Percentiles rank a stretch among this genome's conserved stretches.
Evolutionary conservation across 73 alveolate species (phyloP).

Genomic region (Symbiodinium natans): DNA sequence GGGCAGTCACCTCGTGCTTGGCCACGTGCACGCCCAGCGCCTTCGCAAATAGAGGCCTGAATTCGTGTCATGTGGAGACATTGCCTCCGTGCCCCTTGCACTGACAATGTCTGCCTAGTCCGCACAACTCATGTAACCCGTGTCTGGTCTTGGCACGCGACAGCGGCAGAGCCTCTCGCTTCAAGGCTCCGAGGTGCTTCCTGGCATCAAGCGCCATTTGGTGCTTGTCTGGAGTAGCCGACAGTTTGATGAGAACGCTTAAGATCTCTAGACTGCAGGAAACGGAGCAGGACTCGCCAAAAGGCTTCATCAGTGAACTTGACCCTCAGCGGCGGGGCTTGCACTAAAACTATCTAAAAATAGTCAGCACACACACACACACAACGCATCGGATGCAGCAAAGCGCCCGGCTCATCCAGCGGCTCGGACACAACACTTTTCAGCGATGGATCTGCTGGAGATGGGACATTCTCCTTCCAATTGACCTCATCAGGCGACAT

Average conservation of each 20-base stretch:
- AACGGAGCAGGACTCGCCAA: constrained; percentile 3
- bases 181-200: constrained; percentile 70
- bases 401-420: neutral
- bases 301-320: constrained; percentile 67
- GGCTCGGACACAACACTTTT: constrained; percentile 72
- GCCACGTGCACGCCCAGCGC: constrained; percentile 69
- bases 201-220: constrained; percentile 14
- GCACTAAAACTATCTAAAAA: neutral
- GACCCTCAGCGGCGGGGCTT: constrained; percentile 8
- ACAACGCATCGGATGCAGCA: neutral
- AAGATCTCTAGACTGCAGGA: neutral
- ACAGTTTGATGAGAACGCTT: no score
- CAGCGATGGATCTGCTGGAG: constrained; percentile 54
- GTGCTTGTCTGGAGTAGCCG: no score
- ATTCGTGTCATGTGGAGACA: no score
- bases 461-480: constrained; percentile 30
- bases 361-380: neutral
- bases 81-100: no score
- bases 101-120: no score
- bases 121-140: no score
- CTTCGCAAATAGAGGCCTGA: constrained; percentile 48
- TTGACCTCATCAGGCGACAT: constrained; percentile 14
- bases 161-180: constrained; percentile 45
- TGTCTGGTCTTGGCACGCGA: neutral
- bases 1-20: constrained; percentile 29